phyloP scores from a whole-genome alignment of 2,329 filamentous ascomycete species.

The Tolypocladium sp. region DNA sequence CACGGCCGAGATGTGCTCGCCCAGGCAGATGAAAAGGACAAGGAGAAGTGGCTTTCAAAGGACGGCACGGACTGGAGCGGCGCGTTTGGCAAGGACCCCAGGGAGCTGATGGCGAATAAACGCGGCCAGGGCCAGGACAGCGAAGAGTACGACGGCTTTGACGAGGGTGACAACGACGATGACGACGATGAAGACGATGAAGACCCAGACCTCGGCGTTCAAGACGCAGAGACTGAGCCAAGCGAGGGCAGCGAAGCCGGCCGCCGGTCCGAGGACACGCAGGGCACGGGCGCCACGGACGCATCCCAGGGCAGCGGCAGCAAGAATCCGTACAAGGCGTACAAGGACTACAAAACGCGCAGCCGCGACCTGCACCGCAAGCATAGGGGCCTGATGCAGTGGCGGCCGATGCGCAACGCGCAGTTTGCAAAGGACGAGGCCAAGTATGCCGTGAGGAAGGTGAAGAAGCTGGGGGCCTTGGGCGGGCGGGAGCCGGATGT shows the following conservation, averaged over 20 bases:
- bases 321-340: conserved; percentile 46
- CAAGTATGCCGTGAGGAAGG: conserved; percentile 64
- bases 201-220: conserved; percentile 47
- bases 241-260: conserved; percentile 16
- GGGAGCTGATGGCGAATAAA: conserved; percentile 29
- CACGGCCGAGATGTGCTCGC: conserved; percentile 75
- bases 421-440: conserved; percentile 85
- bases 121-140: conserved; percentile 21
- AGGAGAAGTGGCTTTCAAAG: conserved; percentile 67
- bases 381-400: conserved; percentile 89
- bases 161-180: conserved; percentile 23
- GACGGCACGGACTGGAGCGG: conserved; percentile 80
- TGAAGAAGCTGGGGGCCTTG: conserved; percentile 69
- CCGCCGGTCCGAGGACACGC: conserved; percentile 30
- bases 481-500: conserved; percentile 79
- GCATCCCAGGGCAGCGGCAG: conserved; percentile 23
- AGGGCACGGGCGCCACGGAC: conserved; percentile 20
- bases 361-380: conserved; percentile 73
- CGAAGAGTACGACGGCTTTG: conserved; percentile 28
- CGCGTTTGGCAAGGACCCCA: conserved; percentile 73
- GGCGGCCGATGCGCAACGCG: conserved; percentile 78
- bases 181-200: conserved; percentile 16
- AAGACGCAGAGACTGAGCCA: conserved; percentile 37
- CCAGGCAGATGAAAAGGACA: conserved; percentile 61
- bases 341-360: conserved; percentile 55